Percentiles rank a stretch among this genome's conserved stretches.
phyloP scores from a whole-genome alignment of 805 yeast genomes.

The Barnettozyma populi region DNA sequence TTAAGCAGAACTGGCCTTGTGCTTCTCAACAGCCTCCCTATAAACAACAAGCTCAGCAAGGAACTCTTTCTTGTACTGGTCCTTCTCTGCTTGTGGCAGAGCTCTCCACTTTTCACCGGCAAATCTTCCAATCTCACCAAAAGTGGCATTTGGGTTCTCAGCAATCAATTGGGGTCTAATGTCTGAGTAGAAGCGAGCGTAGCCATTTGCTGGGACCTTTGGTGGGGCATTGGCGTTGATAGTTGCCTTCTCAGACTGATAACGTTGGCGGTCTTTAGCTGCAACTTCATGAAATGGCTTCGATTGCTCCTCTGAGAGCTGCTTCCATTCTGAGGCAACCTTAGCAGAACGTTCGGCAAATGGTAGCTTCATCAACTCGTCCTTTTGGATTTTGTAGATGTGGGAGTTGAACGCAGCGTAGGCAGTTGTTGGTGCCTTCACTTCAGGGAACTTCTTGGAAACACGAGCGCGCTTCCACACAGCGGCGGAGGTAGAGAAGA shows the following conservation, averaged over 20 bases:
- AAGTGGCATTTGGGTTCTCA: constrained; percentile 14
- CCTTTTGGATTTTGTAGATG: constrained; percentile 8
- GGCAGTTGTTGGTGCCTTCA: constrained; percentile 1
- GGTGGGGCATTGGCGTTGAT: constrained; percentile 18
- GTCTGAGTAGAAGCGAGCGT: constrained; percentile 12
- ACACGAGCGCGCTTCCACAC: neutral
- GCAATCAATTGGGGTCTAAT: constrained; percentile 10
- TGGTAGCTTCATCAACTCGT: constrained; percentile 9
- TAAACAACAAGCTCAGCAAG: constrained; percentile 30
- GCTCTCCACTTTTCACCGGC: constrained; percentile 92
- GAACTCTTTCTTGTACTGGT: constrained; percentile 28
- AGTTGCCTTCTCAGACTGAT: constrained; percentile 11
- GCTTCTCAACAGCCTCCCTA: constrained; percentile 25
- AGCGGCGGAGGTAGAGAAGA: constrained; percentile 1
- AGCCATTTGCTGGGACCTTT: constrained; percentile 20
- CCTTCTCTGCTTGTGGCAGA: constrained; percentile 66
- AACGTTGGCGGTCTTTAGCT: constrained; percentile 15
- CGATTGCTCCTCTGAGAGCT: constrained; percentile 10
- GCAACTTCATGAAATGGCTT: constrained; percentile 9
- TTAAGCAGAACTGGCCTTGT: neutral
- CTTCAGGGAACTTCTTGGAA: neutral
- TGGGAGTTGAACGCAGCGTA: constrained; percentile 13
- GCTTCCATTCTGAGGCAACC: constrained; percentile 12
- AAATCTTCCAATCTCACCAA: constrained; percentile 42
- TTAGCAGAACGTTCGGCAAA: constrained; percentile 13